Evolutionary conservation across 2,329 filamentous ascomycete species (phyloP), one percentile per base, ranked within the genome.

Genomic region (Sclerotinia minor): DNA sequence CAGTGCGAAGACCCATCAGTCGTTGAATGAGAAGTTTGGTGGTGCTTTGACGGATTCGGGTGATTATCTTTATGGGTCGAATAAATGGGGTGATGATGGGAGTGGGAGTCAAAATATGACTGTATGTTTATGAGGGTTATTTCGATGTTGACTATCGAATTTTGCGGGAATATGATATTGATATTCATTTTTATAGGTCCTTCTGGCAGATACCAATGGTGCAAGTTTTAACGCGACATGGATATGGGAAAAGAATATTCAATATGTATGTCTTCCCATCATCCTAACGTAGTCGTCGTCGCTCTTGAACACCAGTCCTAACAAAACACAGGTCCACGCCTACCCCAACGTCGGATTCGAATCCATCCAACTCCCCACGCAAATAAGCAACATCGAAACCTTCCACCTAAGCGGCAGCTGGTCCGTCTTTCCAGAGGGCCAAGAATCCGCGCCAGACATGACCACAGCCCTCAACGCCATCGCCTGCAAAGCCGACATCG

Each of bases 391-490:
- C 41, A 45, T 67, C 55, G 53, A 67, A 24, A 38, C 65, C 5
- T 66, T 70, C 64, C 60, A 65, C 17, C 35, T 64, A n/a, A 70
- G 68, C 60, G 70, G 61, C 21, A 67, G 44, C 44, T 66, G 64
- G 64, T 41, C 54, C 45, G 5, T 61, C 6, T 60, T 38, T 11
- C 64, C 64, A 17, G 54, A 53, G 5, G 44, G 32, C 11, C 13
- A 35, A 3, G 29, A 45, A 8, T 21, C 35, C 24, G 44, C 64
- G 13, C 2, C 54, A 9, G 11, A 66, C 13, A 50, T 21, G 41
- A 66, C 45, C 24, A 21, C 24, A 1, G 64, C 55, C 11, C 64
- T 66, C 24, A 50, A 21, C 2, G 54, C 64, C 13, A 9, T 66
- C 54, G n/a, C 2, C 17, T 66, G 64, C 45, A 66, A 66, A 53